These are phyloP conservation scores for Allium fistulosum DNA, from an alignment of 106 monocot genomes.

Conservation along the genomic window DNA sequence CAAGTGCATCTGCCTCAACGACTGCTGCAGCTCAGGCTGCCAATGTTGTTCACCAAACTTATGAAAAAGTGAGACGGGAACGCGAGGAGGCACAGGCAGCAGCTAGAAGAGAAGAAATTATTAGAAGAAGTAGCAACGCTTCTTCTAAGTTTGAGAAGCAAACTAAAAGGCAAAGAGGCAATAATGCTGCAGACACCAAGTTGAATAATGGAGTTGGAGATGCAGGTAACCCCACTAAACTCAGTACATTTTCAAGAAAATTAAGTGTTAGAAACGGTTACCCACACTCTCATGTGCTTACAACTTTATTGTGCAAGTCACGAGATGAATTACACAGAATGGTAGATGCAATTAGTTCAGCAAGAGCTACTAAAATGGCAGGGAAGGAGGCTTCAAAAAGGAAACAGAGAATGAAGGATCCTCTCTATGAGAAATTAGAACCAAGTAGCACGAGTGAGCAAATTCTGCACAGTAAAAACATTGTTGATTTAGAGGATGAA, in stretches of 20 bases:
- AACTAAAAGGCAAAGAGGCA: slow-evolving; percentile 25
- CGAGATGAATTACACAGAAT: slow-evolving; percentile 17
- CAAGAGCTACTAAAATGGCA: slow-evolving; percentile 17
- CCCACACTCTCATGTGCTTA: slow-evolving; percentile 9
- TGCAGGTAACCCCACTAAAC: neutral
- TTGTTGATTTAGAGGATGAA: slow-evolving; percentile 10
- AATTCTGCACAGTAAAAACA: neutral
- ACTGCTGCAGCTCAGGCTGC: slow-evolving; percentile 52
- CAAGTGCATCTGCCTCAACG: slow-evolving; percentile 30
- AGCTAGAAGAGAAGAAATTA: slow-evolving; percentile 24
- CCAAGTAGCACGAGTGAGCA: neutral
- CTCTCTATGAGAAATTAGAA: neutral
- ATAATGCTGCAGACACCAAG: too few relatives aligned
- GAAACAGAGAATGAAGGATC: slow-evolving; percentile 10
- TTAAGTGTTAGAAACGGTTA: slow-evolving; percentile 7
- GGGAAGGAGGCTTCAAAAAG: slow-evolving; percentile 11
- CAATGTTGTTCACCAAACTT: slow-evolving; percentile 43
- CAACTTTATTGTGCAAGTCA: slow-evolving; percentile 27
- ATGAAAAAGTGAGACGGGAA: slow-evolving; percentile 52
- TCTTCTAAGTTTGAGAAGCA: neutral
- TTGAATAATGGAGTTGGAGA: slow-evolving; percentile 14
- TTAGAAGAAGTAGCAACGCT: slow-evolving; percentile 20
- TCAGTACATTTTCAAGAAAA: neutral
- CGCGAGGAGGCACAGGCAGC: slow-evolving; percentile 49
- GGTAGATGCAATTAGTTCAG: slow-evolving; percentile 19